Conservation (phyloP, 1,284 basidiomycete genomes). For the Ganoderma lucidum region DNA sequence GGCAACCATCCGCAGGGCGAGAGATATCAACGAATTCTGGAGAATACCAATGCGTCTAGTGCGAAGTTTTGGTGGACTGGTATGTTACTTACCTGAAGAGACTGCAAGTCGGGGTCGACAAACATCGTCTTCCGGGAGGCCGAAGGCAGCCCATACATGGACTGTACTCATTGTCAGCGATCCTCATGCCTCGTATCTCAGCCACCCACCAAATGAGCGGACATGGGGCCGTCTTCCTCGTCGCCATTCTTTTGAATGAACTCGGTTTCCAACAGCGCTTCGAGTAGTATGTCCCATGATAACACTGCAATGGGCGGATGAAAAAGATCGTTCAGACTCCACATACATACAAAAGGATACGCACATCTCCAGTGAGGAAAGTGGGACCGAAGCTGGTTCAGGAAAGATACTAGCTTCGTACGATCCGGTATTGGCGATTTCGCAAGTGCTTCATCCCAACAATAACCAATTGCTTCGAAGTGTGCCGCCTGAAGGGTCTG, state of each 20-base stretch:
- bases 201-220: constrained; percentile 52
- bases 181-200: neutral
- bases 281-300: constrained; percentile 67
- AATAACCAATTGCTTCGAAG: constrained; percentile 65
- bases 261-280: constrained; percentile 64
- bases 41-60: neutral
- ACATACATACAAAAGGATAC: neutral
- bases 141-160: constrained; percentile 55
- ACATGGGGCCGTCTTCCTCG: constrained; percentile 50
- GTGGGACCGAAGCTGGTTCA: constrained; percentile 68
- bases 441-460: constrained; percentile 68
- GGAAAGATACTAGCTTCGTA: constrained; percentile 62
- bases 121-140: constrained; percentile 24
- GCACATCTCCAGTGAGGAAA: constrained; percentile 72
- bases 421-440: constrained; percentile 65
- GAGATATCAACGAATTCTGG: constrained; percentile 62
- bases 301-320: constrained; percentile 53
- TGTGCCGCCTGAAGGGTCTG: constrained; percentile 69
- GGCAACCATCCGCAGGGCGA: constrained; percentile 70
- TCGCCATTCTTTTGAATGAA: constrained; percentile 49
- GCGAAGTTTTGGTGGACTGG: neutral
- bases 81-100: constrained; percentile 52
- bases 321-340: constrained; percentile 1
- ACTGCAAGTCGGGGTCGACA: constrained; percentile 54
- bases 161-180: constrained; percentile 40